phyloP scores from a whole-genome alignment of 176 grass and related monocot genomes.

The Poa annua region DNA sequence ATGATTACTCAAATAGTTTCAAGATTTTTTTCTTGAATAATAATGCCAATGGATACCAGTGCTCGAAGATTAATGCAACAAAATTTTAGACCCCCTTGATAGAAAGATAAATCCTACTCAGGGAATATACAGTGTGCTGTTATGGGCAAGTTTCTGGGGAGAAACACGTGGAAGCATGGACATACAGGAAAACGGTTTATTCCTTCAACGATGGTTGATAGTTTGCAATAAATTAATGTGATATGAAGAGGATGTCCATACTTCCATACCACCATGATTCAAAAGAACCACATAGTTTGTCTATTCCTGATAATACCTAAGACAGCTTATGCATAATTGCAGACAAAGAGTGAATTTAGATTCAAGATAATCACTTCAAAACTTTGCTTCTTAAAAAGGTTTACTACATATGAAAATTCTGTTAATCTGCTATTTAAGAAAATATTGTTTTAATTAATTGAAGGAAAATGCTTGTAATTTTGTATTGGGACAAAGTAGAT shows the following conservation, averaged over 20 bases:
- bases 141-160: background rate
- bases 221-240: slow-evolving; percentile 12
- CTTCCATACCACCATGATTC: background rate
- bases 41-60: background rate
- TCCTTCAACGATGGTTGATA: slow-evolving; percentile 7
- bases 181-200: background rate
- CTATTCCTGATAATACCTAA: background rate
- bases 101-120: background rate
- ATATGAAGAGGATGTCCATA: background rate
- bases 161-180: background rate
- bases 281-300: background rate
- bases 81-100: background rate
- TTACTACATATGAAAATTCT: background rate
- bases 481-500: background rate
- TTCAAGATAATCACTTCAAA: slow-evolving; percentile 1
- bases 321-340: background rate
- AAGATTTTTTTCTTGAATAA: no score
- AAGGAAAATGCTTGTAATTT: background rate
- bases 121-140: background rate
- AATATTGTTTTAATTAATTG: no score
- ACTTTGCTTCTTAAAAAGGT: background rate
- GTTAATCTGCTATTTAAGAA: background rate
- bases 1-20: background rate
- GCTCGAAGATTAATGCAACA: background rate
- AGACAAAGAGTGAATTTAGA: background rate